A percentile compares a stretch with the other conserved stretches of the same genome.
phyloP scores from a whole-genome alignment of 2,329 filamentous ascomycete species.

The Aspergillus awamori region DNA sequence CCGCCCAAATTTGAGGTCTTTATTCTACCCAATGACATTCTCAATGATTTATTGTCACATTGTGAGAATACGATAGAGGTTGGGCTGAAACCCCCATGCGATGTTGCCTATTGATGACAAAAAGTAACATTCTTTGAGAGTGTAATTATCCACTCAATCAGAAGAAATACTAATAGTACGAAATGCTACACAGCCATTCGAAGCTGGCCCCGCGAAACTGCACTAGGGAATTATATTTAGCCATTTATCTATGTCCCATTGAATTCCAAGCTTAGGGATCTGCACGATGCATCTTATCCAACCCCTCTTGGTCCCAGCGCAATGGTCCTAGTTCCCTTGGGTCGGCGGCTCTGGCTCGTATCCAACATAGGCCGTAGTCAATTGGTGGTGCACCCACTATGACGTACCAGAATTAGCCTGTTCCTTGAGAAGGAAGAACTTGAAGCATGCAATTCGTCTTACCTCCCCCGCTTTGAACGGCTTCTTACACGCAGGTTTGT shows the following conservation, averaged over 20 bases:
- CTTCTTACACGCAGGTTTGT: slow-evolving; percentile 15
- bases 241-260: no score
- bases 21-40: not conserved
- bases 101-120: not conserved
- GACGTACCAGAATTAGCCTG: not conserved
- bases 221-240: no score
- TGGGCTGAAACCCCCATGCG: not conserved
- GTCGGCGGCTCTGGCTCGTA: not conserved
- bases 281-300: no score
- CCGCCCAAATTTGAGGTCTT: not conserved
- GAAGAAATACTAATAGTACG: not conserved
- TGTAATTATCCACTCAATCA: not conserved
- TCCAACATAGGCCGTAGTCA: not conserved
- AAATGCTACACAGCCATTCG: not conserved
- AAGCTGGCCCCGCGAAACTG: no score
- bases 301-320: not conserved
- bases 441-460: slow-evolving; percentile 5
- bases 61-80: not conserved
- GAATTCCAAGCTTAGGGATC: no score
- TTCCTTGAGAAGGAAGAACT: not conserved
- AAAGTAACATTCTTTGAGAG: no score
- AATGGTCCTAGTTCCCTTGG: not conserved
- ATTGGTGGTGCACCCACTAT: slow-evolving; percentile 6
- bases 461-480: slow-evolving; percentile 28
- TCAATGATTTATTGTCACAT: not conserved